These are phyloP conservation scores for Saccharomyces hybrid DNA, from an alignment of 1,139 yeast genomes.

Conservation along the genomic window DNA sequence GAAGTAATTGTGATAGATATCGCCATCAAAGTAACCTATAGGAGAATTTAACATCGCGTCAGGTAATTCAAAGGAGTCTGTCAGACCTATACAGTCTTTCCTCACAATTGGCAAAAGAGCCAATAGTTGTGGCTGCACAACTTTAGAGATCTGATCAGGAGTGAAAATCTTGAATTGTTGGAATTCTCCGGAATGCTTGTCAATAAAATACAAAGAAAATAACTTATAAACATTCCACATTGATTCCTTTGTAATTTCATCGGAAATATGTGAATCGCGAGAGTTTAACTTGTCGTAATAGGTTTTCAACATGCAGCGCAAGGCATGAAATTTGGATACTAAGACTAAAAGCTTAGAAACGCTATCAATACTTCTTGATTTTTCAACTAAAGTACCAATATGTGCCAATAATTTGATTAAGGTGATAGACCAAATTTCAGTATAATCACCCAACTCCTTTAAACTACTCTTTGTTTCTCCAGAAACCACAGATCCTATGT, in stretches of 20 bases:
- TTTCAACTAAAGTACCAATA: constrained; percentile 39
- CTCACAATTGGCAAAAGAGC: constrained; percentile 45
- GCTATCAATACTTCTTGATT: constrained; percentile 44
- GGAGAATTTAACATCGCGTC: constrained; percentile 84
- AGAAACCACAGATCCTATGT: constrained; percentile 18
- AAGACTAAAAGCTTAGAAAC: constrained; percentile 53
- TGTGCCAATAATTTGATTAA: constrained; percentile 43
- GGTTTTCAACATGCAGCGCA: constrained; percentile 39
- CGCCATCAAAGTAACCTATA: constrained; percentile 78
- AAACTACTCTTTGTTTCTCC: constrained; percentile 32
- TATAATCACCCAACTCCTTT: constrained; percentile 31
- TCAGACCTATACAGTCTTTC: constrained; percentile 67
- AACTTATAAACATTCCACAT: constrained; percentile 46
- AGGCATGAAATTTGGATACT: constrained; percentile 57
- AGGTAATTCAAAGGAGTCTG: constrained; percentile 84
- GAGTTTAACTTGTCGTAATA: constrained; percentile 27
- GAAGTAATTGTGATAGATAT: constrained; percentile 74
- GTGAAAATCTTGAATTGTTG: constrained; percentile 55
- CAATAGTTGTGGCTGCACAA: constrained; percentile 40
- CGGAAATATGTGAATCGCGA: constrained; percentile 23
- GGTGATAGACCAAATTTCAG: constrained; percentile 40
- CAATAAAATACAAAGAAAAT: constrained; percentile 66
- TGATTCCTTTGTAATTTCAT: constrained; percentile 32
- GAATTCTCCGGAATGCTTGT: constrained; percentile 69
- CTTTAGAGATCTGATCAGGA: constrained; percentile 39